Conservation (phyloP, 176 grass and related monocot genomes). For the Oryza australiensis region DNA sequence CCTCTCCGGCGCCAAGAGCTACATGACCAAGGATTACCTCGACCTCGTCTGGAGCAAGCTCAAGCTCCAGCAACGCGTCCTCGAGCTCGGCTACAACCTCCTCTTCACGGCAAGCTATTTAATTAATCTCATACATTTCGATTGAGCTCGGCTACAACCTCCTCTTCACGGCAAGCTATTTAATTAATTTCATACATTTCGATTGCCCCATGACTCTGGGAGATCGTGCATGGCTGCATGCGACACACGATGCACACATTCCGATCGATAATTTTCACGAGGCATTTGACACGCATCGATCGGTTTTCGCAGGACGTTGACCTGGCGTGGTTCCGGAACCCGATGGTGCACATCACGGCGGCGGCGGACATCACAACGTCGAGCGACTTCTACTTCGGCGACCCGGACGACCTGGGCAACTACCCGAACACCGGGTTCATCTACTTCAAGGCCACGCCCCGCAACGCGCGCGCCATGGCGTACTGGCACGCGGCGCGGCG, state of each 20-base stretch:
- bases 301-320: conserved; percentile 66
- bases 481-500: conserved; percentile 72
- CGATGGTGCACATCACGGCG: conserved; percentile 63
- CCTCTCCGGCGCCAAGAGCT: conserved; percentile 45
- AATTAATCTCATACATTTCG: no score
- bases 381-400: conserved; percentile 83
- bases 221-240: neutral
- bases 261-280: neutral
- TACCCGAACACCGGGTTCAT: conserved; percentile 89
- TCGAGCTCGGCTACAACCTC: conserved; percentile 72
- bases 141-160: no score
- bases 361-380: conserved; percentile 72
- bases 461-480: conserved; percentile 62
- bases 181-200: neutral
- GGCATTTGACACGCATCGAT: no score
- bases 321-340: conserved; percentile 78
- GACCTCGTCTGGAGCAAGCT: conserved; percentile 68
- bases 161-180: no score
- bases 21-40: conserved; percentile 69
- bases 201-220: neutral
- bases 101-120: conserved; percentile 73
- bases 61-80: conserved; percentile 51
- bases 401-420: conserved; percentile 70
- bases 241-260: no score
- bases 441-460: conserved; percentile 66